A percentile compares a stretch with the other conserved stretches of the same genome.
These are phyloP conservation scores for Sphagnurus paluster DNA, from an alignment of 1,284 basidiomycete genomes.

Conservation along the genomic window DNA sequence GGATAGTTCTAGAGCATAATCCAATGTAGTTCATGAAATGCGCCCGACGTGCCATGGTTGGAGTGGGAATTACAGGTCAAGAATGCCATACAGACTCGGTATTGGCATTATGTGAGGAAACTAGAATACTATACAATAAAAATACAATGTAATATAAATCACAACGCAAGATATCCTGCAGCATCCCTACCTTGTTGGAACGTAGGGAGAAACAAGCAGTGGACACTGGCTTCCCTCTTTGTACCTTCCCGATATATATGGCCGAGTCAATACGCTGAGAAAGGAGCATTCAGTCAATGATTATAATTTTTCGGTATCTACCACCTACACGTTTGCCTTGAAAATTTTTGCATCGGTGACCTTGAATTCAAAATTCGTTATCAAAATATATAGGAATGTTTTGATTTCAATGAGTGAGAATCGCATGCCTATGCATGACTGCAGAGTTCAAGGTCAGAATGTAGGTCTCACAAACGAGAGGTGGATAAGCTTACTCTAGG, in stretches of 20 bases:
- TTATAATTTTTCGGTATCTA: neutral
- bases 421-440: constrained; percentile 79
- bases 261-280: constrained; percentile 67
- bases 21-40: no score
- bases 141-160: neutral
- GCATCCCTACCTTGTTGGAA: constrained; percentile 6
- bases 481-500: constrained; percentile 56
- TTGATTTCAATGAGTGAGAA: constrained; percentile 83
- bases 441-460: constrained; percentile 8
- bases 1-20: no score
- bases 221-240: constrained; percentile 71
- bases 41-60: no score
- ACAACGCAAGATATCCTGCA: no score
- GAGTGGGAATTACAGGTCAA: no score
- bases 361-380: constrained; percentile 65
- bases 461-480: neutral
- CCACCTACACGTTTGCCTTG: constrained; percentile 69
- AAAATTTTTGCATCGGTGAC: constrained; percentile 56
- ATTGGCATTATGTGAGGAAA: no score
- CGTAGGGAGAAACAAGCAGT: constrained; percentile 42
- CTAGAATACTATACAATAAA: neutral
- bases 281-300: neutral
- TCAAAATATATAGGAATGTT: constrained; percentile 66
- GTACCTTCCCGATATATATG: constrained; percentile 61
- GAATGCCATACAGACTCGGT: no score